phyloP scores from a whole-genome alignment of 179 eudicot genomes.

The Pouteria campechiana region DNA sequence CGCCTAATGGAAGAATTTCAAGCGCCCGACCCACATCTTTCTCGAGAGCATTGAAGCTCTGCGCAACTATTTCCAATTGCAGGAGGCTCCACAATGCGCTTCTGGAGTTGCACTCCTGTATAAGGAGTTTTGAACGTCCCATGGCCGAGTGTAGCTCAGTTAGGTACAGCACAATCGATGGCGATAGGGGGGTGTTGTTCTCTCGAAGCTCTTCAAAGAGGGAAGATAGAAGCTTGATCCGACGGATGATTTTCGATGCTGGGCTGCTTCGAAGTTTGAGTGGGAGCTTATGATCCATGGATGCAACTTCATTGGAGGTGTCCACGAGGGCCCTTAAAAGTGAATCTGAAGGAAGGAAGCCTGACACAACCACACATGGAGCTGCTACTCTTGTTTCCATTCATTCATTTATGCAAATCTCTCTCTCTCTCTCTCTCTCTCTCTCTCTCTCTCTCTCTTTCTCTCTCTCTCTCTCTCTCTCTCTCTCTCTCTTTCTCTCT shows the following conservation, averaged over 20 bases:
- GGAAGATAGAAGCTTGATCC: constrained; percentile 47
- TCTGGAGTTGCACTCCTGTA: constrained; percentile 29
- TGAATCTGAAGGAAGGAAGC: constrained; percentile 34
- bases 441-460: no score
- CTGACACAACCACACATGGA: constrained; percentile 28
- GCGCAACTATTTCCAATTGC: constrained; percentile 33
- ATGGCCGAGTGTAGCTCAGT: constrained; percentile 29
- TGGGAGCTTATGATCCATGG: constrained; percentile 26
- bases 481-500: no score
- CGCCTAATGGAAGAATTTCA: constrained; percentile 43
- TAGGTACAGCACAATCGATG: constrained; percentile 44
- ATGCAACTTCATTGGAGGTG: constrained; percentile 33
- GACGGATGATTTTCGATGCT: constrained; percentile 27
- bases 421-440: no score
- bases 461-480: no score
- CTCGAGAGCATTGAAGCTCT: constrained; percentile 23
- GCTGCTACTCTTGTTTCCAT: no score
- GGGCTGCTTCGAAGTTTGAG: constrained; percentile 33
- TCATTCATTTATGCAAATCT: no score
- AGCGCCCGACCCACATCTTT: constrained; percentile 49
- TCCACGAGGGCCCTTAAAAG: constrained; percentile 38
- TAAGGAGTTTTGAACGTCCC: constrained; percentile 15
- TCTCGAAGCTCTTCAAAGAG: constrained; percentile 47
- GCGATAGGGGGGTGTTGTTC: constrained; percentile 27
- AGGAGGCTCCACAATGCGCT: constrained; percentile 42